phyloP scores from a whole-genome alignment of 2,329 filamentous ascomycete species.

The Gnomoniopsis sp. region DNA sequence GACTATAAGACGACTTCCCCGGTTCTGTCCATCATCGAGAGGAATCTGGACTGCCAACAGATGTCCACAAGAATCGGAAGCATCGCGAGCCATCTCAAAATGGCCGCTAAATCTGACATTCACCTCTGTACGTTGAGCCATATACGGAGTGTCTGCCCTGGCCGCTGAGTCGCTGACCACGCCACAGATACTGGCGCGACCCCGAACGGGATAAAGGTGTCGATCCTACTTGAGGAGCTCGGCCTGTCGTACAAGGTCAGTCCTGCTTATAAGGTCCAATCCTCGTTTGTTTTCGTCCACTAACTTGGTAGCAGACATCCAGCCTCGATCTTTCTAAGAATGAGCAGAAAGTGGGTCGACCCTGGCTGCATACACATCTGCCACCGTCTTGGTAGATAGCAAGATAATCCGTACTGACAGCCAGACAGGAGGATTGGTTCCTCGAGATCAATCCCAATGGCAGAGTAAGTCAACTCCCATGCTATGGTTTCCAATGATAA shows the following conservation, averaged over 20 bases:
- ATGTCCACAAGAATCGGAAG: conserved; percentile 17
- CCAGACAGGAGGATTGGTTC: conserved; percentile 53
- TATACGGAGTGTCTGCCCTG: background rate
- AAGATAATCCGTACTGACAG: background rate
- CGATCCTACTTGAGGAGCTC: conserved; percentile 82
- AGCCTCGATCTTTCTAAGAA: conserved; percentile 57
- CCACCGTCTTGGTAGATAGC: background rate
- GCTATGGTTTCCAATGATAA: too few species aligned
- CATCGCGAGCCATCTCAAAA: conserved; percentile 28
- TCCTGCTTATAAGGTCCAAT: background rate
- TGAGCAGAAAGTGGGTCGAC: conserved; percentile 48
- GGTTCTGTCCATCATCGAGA: background rate
- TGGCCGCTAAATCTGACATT: conserved; percentile 58
- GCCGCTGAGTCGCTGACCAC: background rate
- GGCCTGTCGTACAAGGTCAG: conserved; percentile 72
- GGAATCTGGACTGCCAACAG: background rate
- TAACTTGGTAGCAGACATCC: conserved; percentile 10
- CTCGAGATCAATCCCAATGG: conserved; percentile 69
- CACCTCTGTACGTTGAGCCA: conserved; percentile 51
- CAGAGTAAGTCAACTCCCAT: conserved; percentile 18
- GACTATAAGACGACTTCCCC: background rate
- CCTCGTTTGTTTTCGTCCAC: background rate
- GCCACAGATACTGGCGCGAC: conserved; percentile 65
- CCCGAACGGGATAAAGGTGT: conserved; percentile 87
- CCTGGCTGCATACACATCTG: background rate